Percentiles rank a stretch among this genome's conserved stretches.
These are phyloP conservation scores for Oropetium thomaeum DNA, from an alignment of 176 grass and related monocot genomes.

Conservation along the genomic window DNA sequence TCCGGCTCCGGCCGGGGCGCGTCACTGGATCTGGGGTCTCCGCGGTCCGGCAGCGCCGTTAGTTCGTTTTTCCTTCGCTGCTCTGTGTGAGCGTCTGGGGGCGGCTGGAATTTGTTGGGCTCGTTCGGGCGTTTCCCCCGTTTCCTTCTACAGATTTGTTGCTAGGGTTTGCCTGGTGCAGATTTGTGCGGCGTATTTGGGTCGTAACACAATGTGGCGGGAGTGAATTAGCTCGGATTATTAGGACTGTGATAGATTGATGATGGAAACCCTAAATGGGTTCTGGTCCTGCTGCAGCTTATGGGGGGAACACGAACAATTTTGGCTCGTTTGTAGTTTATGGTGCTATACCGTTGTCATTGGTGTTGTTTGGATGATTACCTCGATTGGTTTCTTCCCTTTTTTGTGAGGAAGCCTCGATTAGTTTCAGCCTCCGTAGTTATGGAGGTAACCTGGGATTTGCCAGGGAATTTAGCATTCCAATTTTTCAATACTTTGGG, in stretches of 20 bases:
- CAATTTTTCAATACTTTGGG: background rate
- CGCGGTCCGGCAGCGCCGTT: background rate
- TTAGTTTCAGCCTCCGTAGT: background rate
- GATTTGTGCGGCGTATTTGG: background rate
- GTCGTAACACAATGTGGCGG: background rate
- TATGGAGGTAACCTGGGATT: background rate
- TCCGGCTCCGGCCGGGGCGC: background rate
- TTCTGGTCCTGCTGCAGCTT: background rate
- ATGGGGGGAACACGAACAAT: background rate
- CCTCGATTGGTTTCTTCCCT: background rate
- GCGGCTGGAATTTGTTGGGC: background rate
- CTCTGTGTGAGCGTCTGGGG: background rate
- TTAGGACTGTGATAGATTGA: background rate
- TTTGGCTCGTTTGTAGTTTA: background rate
- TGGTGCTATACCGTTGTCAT: background rate
- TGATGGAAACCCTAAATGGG: background rate
- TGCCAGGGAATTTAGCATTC: background rate
- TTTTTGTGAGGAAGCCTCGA: too few species aligned
- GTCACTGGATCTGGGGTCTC: constrained; percentile 14
- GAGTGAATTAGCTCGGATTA: background rate
- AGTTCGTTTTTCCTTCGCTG: background rate
- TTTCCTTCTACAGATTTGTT: too few species aligned
- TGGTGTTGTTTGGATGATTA: background rate
- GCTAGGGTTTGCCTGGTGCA: constrained; percentile 18
- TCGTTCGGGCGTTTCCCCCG: too few species aligned